These are phyloP conservation scores for Cordia subcordata DNA, from an alignment of 257 asterid species.

Conservation along the genomic window DNA sequence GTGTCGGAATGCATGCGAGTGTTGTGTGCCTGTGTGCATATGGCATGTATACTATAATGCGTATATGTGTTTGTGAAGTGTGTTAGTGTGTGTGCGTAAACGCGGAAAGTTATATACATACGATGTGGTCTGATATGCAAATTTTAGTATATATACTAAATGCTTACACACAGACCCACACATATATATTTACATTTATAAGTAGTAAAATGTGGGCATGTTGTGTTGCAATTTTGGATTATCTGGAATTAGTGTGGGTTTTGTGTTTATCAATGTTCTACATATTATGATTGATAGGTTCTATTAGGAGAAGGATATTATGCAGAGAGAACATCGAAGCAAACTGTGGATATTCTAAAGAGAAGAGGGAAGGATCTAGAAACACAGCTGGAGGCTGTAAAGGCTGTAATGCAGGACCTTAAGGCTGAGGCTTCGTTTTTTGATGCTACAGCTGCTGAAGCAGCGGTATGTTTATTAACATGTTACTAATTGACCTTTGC, in stretches of 20 bases:
- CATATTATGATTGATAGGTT: constrained; percentile 40
- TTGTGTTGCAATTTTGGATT: not conserved
- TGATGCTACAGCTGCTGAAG: constrained; percentile 64
- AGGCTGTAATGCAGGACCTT: constrained; percentile 73
- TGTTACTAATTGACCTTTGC: not conserved
- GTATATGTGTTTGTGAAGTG: too few relatives aligned
- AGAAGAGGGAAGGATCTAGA: constrained; percentile 70
- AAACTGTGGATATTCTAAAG: constrained; percentile 70
- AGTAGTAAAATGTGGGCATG: not conserved
- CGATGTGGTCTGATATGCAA: too few relatives aligned
- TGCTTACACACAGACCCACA: too few relatives aligned
- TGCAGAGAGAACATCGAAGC: constrained; percentile 83
- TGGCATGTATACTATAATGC: too few relatives aligned
- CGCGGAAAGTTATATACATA: too few relatives aligned
- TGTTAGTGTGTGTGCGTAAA: too few relatives aligned
- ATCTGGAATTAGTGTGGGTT: not conserved
- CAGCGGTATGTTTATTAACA: constrained; percentile 45
- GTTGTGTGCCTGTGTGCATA: too few relatives aligned
- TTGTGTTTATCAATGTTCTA: not conserved
- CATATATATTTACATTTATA: too few relatives aligned
- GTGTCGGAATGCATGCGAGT: too few relatives aligned
- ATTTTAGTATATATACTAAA: too few relatives aligned
- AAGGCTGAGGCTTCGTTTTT: constrained; percentile 78
- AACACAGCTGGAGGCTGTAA: constrained; percentile 64
- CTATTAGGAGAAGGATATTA: constrained; percentile 84